phyloP scores from a whole-genome alignment of 2,329 filamentous ascomycete genomes.

The Botrytis cinerea region DNA sequence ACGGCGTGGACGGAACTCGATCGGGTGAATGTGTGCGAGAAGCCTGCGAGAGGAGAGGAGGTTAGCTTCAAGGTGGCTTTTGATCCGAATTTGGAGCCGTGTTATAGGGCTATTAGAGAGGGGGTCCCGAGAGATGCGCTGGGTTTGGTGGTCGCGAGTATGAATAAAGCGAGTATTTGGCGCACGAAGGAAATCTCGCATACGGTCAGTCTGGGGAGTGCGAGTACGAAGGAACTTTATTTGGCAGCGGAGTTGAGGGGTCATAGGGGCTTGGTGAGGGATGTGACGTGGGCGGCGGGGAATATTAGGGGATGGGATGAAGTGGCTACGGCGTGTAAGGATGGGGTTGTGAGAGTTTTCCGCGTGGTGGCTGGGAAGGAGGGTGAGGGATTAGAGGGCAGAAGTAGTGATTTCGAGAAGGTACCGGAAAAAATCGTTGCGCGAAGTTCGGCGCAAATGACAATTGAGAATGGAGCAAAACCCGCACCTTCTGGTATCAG shows the following conservation, averaged over 20 bases:
- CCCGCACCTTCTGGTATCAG: constrained; percentile 54
- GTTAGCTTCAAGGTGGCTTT: constrained; percentile 84
- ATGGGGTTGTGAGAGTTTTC: constrained; percentile 88
- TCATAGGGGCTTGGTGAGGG: constrained; percentile 76
- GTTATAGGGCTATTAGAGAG: constrained; percentile 74
- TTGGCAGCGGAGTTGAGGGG: constrained; percentile 74
- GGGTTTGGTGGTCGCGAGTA: constrained; percentile 80
- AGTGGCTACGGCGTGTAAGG: constrained; percentile 88
- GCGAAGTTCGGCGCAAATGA: constrained; percentile 35
- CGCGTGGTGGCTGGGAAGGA: constrained; percentile 63
- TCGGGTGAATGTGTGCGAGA: constrained; percentile 70
- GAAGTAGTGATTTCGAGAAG: constrained; percentile 40
- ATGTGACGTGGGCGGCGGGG: constrained; percentile 89
- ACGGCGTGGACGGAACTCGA: constrained; percentile 75
- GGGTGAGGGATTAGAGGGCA: constrained; percentile 36
- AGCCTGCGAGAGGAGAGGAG: constrained; percentile 78
- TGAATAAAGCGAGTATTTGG: constrained; percentile 82
- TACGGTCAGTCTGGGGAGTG: constrained; percentile 53
- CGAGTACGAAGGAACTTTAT: constrained; percentile 77
- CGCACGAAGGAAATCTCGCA: constrained; percentile 63
- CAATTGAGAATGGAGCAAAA: constrained; percentile 35
- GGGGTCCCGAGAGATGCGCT: constrained; percentile 80
- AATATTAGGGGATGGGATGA: constrained; percentile 89
- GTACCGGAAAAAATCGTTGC: constrained; percentile 32
- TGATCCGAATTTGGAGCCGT: constrained; percentile 81